Base-by-base conservation (phyloP, 345 rosid species). In the Syzygium grande region DNA sequence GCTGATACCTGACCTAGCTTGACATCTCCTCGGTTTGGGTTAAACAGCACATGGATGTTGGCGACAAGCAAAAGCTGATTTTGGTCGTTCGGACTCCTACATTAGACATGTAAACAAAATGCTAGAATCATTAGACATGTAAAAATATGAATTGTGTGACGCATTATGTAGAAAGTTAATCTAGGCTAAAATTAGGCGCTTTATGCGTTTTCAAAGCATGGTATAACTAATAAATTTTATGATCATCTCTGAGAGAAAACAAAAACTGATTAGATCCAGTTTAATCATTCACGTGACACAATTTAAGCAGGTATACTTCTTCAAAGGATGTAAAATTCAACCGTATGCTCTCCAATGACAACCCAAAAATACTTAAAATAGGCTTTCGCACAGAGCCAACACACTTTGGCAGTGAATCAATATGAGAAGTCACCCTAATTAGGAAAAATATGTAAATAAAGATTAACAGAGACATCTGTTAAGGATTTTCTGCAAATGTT, bases 21-120 rank as follows among this genome's bases (percentile, higher is more conserved):
- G 87, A 96, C 92, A 90, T 96, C 98, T 87, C 99, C 99, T 84
- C 97, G 98, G 84, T 92, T 96, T 38, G 96, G 98, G 89, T 97
- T 95, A 90, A 92, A 95, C 27, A 97, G 91, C 86, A 94, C 95
- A 91, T 95, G 98, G 90, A 93, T 93, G 90, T 96, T 95, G 85
- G 95, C 98, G 78, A 96, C 93, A 89, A 96, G 90, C 54, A 96
- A 91, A 87, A 92, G 90, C 88, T 93, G 94, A 88, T 89, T 88
- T 87, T 87, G 85, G 56, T 87, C 34, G 25, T 89, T 79, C 84
- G 78, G 52, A 89, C 87, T 84, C 95, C 98, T 95, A 77, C 46
- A 84, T 79, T 46, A 68, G 13, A 68, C 25, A 68, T 34, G 46
- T 4, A 34, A 34, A 17, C 46, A 9, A 68, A 54, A 54, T 51